A percentile compares a stretch with the other conserved stretches of the same genome.
These are phyloP conservation scores for Tylopilus sp. DNA, from an alignment of 768 basidiomycete genomes.

Conservation along the genomic window DNA sequence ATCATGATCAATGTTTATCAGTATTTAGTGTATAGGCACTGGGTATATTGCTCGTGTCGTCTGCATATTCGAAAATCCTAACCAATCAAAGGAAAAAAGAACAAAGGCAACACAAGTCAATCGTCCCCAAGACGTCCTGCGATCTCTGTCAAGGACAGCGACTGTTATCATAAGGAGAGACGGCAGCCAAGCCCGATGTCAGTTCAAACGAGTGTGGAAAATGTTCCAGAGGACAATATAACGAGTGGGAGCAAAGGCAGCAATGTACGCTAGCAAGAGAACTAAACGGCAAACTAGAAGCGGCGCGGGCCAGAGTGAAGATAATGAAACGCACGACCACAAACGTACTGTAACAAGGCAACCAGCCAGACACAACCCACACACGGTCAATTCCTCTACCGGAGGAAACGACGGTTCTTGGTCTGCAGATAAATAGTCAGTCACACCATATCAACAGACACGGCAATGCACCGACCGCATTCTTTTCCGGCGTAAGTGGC, in stretches of 20 bases:
- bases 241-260: constrained; percentile 31
- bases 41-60: constrained; percentile 30
- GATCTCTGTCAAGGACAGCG: constrained; percentile 36
- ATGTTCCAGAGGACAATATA: constrained; percentile 41
- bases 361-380: constrained; percentile 19
- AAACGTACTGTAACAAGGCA: constrained; percentile 29
- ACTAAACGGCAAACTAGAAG: constrained; percentile 37
- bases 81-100: constrained; percentile 5
- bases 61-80: constrained; percentile 8
- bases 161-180: constrained; percentile 41
- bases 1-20: constrained; percentile 27
- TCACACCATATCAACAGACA: background rate
- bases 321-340: constrained; percentile 25
- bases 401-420: constrained; percentile 37
- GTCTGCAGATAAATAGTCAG: constrained; percentile 22
- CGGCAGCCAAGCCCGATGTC: constrained; percentile 49
- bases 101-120: constrained; percentile 18
- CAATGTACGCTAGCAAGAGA: constrained; percentile 43
- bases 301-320: constrained; percentile 30
- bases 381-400: constrained; percentile 20
- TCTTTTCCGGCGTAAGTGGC: constrained; percentile 93
- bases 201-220: constrained; percentile 55
- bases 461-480: constrained; percentile 52
- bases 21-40: constrained; percentile 28
- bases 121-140: constrained; percentile 22